A percentile compares a stretch with the other conserved stretches of the same genome.
These are phyloP conservation scores for Lippia alba DNA, from an alignment of 305 asterid genomes.

Conservation along the genomic window DNA sequence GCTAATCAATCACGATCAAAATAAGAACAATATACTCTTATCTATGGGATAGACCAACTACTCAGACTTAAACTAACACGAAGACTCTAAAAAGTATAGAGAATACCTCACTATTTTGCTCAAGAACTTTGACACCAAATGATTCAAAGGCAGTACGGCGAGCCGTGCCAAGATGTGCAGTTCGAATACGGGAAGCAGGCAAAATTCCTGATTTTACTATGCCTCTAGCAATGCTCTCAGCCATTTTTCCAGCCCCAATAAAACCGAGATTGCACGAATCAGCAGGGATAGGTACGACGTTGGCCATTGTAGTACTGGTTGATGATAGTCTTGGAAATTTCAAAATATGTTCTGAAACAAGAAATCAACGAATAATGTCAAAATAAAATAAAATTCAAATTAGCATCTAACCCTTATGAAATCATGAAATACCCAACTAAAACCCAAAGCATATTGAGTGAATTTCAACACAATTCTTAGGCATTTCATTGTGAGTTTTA, in stretches of 20 bases:
- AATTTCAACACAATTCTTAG: no score
- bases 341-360: slow-evolving; percentile 9
- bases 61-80: neutral
- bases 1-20: neutral
- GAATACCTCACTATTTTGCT: slow-evolving; percentile 66
- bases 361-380: slow-evolving; percentile 17
- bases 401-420: slow-evolving; percentile 41
- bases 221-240: slow-evolving; percentile 95
- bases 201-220: slow-evolving; percentile 71
- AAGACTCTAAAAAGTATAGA: slow-evolving; percentile 8
- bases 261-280: slow-evolving; percentile 80
- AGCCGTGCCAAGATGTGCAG: slow-evolving; percentile 65
- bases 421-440: no score
- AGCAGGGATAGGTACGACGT: slow-evolving; percentile 45
- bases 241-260: slow-evolving; percentile 95
- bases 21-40: no score
- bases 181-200: slow-evolving; percentile 73
- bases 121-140: slow-evolving; percentile 72
- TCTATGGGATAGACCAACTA: no score
- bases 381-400: neutral
- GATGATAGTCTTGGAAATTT: slow-evolving; percentile 7
- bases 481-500: no score
- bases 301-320: slow-evolving; percentile 47
- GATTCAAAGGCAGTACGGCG: slow-evolving; percentile 83
- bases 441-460: no score